Percentiles rank a stretch among this genome's conserved stretches.
Evolutionary conservation across 306 rosid species (phyloP).

Genomic region (Vigna mungo): DNA sequence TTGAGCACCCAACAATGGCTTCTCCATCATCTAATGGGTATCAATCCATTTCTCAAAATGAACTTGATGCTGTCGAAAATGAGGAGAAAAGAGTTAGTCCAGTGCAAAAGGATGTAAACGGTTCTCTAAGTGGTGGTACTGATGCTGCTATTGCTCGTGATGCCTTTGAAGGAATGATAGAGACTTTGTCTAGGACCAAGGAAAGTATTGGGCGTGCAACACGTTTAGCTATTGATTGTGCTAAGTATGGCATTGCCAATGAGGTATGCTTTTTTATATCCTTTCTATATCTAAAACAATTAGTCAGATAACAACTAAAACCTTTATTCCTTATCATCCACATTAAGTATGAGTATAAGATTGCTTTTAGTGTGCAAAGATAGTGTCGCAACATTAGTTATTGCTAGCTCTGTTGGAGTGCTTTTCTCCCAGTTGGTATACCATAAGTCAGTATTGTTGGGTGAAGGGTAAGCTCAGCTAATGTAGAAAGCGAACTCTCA

Average conservation of each 20-base stretch:
- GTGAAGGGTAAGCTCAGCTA: constrained; percentile 7
- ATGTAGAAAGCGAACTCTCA: neutral
- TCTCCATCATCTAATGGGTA: constrained; percentile 62
- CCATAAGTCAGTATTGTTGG: constrained; percentile 20
- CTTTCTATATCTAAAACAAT: constrained; percentile 19
- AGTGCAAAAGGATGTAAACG: constrained; percentile 64
- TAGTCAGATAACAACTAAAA: neutral
- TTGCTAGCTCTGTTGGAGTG: neutral
- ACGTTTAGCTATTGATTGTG: constrained; percentile 97
- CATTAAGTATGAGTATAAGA: neutral
- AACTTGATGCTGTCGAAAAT: constrained; percentile 62
- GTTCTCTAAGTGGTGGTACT: constrained; percentile 84
- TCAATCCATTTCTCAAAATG: constrained; percentile 59
- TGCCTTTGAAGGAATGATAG: constrained; percentile 98
- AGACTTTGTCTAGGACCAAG: constrained; percentile 94
- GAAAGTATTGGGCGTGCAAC: constrained; percentile 98
- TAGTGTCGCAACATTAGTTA: neutral
- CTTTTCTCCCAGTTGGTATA: neutral
- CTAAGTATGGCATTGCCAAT: constrained; percentile 91
- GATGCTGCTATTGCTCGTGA: constrained; percentile 96
- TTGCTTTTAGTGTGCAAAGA: neutral
- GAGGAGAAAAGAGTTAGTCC: constrained; percentile 76
- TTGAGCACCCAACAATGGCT: constrained; percentile 50
- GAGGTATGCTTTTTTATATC: constrained; percentile 62
- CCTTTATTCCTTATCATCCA: constrained; percentile 8